phyloP scores from a whole-genome alignment of 768 basidiomycete species.

The Trametes coccinea region DNA sequence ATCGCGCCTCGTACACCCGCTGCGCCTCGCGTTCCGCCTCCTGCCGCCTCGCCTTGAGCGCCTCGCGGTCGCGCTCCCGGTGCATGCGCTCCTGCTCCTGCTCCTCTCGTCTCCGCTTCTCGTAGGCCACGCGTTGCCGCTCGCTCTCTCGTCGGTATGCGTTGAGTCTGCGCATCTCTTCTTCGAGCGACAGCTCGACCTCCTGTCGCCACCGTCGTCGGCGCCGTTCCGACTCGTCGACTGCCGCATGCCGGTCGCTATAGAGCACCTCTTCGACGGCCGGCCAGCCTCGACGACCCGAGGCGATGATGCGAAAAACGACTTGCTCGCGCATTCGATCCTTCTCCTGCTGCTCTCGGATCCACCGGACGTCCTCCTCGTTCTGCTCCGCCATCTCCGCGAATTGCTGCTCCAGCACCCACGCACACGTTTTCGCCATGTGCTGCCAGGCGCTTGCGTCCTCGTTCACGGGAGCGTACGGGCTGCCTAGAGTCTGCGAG shows the following conservation, averaged over 20 bases:
- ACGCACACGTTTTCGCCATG: constrained; percentile 34
- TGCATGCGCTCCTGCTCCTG: constrained; percentile 38
- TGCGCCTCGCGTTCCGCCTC: constrained; percentile 56
- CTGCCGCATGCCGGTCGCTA: constrained; percentile 17
- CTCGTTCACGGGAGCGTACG: constrained; percentile 6
- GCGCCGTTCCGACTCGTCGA: constrained; percentile 41
- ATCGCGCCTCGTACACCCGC: constrained; percentile 63
- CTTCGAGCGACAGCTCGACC: constrained; percentile 24
- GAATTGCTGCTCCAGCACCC: constrained; percentile 55
- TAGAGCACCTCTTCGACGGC: constrained; percentile 48
- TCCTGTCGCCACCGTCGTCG: constrained; percentile 18
- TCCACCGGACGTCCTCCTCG: constrained; percentile 64
- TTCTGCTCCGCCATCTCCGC: constrained; percentile 43
- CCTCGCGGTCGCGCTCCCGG: constrained; percentile 43
- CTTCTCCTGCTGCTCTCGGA: constrained; percentile 54
- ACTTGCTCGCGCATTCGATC: constrained; percentile 28
- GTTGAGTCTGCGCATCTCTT: constrained; percentile 28
- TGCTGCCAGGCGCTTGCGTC: constrained; percentile 23
- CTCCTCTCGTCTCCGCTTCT: constrained; percentile 43
- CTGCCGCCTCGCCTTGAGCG: constrained; percentile 43
- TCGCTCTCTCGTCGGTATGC: constrained; percentile 26
- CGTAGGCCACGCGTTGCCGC: constrained; percentile 30
- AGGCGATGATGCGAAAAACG: constrained; percentile 26
- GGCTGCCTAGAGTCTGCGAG: constrained; percentile 12
- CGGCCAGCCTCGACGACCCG: constrained; percentile 7